Evolutionary conservation across 1,284 basidiomycete species (phyloP), one percentile per base, ranked within the genome.

Genomic region (Phenoliferia sp.): DNA sequence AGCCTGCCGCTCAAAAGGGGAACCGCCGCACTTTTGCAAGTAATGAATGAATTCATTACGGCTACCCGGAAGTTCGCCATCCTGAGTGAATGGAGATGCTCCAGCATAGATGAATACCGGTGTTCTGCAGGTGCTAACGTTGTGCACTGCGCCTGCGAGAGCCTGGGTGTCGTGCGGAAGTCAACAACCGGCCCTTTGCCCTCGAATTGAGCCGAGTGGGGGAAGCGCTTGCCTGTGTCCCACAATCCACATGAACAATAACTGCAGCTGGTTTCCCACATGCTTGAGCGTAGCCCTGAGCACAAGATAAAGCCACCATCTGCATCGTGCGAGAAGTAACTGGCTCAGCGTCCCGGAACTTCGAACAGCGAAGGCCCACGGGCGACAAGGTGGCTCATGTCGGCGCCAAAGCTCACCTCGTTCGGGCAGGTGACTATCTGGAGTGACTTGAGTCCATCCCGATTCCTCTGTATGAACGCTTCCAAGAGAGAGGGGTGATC

Each of bases 1-100:
- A 17, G 12, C 12, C 28, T 34, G 19, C 22, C 28, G 26, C 33
- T 7, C 44, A n/a, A 31, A 44, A 44, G 39, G 39, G 64, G 15
- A 16, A 44, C n/a, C 54, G 31, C 9, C 10, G 16, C 50, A 60
- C 70, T 35, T 87, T 81, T 89, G 87, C 6, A 85, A 69, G 84
- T 86, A 87, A 81, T 87, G 86, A 54, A 88, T 87, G 83, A 85
- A 89, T 75, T 89, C 88, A 73, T 89, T 76, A 35, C 87, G 81
- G 0, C 82, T 82, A 0, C 88, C 88, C 66, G 81, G 84, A 50
- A 85, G 78, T 69, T 88, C 86, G 1, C 82, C 82, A 56, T 84
- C 77, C 26, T 78, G 77, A 44, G 84, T 84, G 72, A 85, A 85
- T 0, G 88, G 85, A 0, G 87, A 84, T 1, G 86, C 84, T 32